Evolutionary conservation across 192 early-diverging fungal species (phyloP).

Genomic region (Podila clonocystis): DNA sequence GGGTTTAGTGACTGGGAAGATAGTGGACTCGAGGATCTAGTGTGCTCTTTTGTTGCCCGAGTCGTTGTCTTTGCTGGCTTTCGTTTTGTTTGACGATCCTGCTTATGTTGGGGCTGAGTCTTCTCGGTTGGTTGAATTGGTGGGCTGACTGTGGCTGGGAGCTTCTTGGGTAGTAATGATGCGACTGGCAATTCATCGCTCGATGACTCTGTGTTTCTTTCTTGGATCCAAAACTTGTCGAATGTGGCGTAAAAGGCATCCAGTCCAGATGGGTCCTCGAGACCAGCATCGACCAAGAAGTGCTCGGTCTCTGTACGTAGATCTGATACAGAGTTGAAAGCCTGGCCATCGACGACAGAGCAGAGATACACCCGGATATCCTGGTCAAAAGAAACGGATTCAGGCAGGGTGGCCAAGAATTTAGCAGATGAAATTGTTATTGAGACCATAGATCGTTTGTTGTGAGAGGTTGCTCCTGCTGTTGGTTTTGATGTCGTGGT

Average conservation of each 20-base stretch:
- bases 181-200: neutral
- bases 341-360: constrained; percentile 34
- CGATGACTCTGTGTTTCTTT: neutral
- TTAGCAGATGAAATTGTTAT: constrained; percentile 19
- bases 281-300: constrained; percentile 70
- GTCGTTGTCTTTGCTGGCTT: too few species aligned
- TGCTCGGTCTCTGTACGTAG: constrained; percentile 72
- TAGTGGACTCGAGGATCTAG: constrained; percentile 10
- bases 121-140: too few species aligned
- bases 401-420: constrained; percentile 43
- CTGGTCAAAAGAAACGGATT: constrained; percentile 22
- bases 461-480: too few species aligned
- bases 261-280: constrained; percentile 56
- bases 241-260: constrained; percentile 55
- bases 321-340: constrained; percentile 46
- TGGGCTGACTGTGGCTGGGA: neutral
- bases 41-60: too few species aligned
- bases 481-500: too few species aligned
- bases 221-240: neutral
- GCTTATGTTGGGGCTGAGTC: too few species aligned
- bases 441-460: neutral
- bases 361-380: constrained; percentile 47
- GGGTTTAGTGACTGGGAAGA: neutral
- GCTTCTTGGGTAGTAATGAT: too few species aligned
- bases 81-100: too few species aligned